phyloP scores from a whole-genome alignment of 768 basidiomycete species.

The Antrodiella citrinella region DNA sequence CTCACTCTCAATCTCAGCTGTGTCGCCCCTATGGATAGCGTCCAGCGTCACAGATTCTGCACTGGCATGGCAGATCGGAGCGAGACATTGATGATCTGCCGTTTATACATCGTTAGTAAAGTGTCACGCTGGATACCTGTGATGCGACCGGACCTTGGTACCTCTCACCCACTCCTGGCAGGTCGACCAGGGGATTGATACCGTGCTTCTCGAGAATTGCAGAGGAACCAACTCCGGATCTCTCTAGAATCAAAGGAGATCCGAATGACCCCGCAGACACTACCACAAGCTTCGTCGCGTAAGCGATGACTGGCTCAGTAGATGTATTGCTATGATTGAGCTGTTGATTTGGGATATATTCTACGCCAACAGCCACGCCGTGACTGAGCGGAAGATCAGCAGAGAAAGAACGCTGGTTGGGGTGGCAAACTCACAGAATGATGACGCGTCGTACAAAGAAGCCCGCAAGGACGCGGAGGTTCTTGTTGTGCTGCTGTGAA shows the following conservation, averaged over 20 bases:
- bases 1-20: constrained; percentile 34
- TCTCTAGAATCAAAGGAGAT: constrained; percentile 14
- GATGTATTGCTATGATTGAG: constrained; percentile 13
- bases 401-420: background rate
- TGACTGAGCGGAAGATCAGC: constrained; percentile 15
- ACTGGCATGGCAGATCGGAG: constrained; percentile 30
- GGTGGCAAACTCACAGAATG: constrained; percentile 21
- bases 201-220: constrained; percentile 22
- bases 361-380: constrained; percentile 31
- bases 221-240: constrained; percentile 34
- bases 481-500: constrained; percentile 22
- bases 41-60: constrained; percentile 45
- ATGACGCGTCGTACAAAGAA: constrained; percentile 27
- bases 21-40: constrained; percentile 31
- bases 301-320: constrained; percentile 12
- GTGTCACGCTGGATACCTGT: too few relatives aligned
- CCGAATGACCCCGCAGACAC: background rate
- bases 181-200: constrained; percentile 28
- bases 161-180: constrained; percentile 37
- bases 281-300: constrained; percentile 26
- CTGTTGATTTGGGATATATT: constrained; percentile 25
- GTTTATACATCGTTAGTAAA: too few relatives aligned
- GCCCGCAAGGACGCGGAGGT: constrained; percentile 25
- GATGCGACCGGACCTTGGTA: constrained; percentile 24
- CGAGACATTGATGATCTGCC: constrained; percentile 24